Conservation (phyloP, 2,329 filamentous ascomycete genomes). For the Penicillium corylophilum region DNA sequence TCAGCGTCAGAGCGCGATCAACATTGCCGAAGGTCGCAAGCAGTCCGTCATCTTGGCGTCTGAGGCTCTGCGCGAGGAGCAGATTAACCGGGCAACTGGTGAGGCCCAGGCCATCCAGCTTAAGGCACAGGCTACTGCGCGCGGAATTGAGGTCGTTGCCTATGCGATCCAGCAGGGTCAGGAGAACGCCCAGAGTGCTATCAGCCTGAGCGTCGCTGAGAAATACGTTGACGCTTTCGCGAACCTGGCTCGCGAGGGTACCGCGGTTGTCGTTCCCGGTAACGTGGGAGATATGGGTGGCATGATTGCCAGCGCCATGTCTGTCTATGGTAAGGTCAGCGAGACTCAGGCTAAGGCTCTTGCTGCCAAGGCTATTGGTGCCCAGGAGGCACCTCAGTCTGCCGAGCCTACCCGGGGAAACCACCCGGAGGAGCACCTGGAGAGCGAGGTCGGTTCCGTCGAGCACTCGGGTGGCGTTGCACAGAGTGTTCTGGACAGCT, state of each 20-base stretch:
- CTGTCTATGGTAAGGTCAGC: conserved; percentile 91
- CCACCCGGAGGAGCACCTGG: conserved; percentile 2
- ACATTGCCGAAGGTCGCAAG: conserved; percentile 96
- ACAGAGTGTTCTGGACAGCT: conserved; percentile 50
- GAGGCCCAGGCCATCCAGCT: conserved; percentile 91
- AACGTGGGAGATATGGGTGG: conserved; percentile 94
- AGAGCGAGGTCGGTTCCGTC: conserved; percentile 12
- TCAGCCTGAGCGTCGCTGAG: conserved; percentile 88
- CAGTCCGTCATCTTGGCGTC: conserved; percentile 95
- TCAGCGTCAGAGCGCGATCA: conserved; percentile 95
- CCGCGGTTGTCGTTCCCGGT: conserved; percentile 89
- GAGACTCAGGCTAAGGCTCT: conserved; percentile 71
- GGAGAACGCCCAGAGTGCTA: conserved; percentile 73
- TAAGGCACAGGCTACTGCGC: conserved; percentile 80
- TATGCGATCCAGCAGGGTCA: conserved; percentile 70
- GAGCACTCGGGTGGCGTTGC: conserved; percentile 42
- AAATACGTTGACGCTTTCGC: conserved; percentile 97
- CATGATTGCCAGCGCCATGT: conserved; percentile 95
- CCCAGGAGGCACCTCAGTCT: conserved; percentile 20
- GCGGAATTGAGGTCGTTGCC: conserved; percentile 84
- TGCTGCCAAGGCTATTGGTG: conserved; percentile 39
- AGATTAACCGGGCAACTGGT: conserved; percentile 89
- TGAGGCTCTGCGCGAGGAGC: conserved; percentile 82
- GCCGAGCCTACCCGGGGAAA: conserved; percentile 5
- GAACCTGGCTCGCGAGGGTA: conserved; percentile 91